phyloP scores from a whole-genome alignment of 106 monocot genomes.

The Phalaenopsis equestris region DNA sequence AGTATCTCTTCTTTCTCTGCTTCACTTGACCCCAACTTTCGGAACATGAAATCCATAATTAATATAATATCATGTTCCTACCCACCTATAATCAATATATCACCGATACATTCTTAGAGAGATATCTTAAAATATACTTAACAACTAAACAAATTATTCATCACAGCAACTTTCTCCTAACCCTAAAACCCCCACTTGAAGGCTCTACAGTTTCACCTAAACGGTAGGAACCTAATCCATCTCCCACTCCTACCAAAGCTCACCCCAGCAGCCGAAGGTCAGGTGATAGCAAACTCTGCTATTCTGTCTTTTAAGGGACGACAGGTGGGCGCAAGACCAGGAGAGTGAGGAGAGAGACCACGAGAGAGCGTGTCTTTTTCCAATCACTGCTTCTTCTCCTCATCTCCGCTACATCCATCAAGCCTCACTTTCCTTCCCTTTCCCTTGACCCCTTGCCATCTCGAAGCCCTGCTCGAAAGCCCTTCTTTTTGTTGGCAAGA shows the following conservation, averaged over 20 bases:
- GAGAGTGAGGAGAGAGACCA: neutral
- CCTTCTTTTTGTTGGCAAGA: neutral
- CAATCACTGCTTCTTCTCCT: neutral
- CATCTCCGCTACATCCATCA: neutral
- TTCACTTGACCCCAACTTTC: too few relatives aligned
- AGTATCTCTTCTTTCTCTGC: too few relatives aligned
- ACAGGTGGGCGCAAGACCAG: neutral
- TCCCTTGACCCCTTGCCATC: neutral
- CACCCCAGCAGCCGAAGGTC: neutral
- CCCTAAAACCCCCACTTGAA: neutral
- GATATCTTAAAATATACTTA: too few relatives aligned
- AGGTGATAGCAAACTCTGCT: neutral
- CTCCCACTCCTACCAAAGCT: constrained; percentile 5
- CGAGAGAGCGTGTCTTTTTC: constrained; percentile 5
- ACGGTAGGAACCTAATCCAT: neutral
- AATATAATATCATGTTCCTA: too few relatives aligned
- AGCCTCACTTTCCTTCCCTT: neutral
- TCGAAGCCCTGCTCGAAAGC: neutral
- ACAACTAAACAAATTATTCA: too few relatives aligned
- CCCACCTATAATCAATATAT: too few relatives aligned
- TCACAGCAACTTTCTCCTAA: too few relatives aligned
- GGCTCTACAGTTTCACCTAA: neutral
- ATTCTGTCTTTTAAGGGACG: neutral
- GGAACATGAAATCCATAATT: too few relatives aligned
- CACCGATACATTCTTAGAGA: too few relatives aligned